Evolutionary conservation across 495 filamentous ascomycete species (phyloP), one percentile per base, ranked within the genome.

Genomic region (Penicillium desertorum): DNA sequence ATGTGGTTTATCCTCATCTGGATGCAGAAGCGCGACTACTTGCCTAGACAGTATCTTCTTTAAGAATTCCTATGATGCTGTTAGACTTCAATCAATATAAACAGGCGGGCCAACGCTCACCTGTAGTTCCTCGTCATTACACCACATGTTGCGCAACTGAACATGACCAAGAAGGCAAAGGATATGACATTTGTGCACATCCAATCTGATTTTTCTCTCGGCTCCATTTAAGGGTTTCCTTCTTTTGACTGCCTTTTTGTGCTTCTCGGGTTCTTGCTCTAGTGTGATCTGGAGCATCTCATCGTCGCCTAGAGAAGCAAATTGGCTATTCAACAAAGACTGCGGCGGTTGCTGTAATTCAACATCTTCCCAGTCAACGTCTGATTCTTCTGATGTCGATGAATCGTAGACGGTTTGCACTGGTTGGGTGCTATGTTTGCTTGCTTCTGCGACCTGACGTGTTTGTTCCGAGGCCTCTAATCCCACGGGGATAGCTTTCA

Each of bases 161-260:
- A 88, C 82, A 69, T 97, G 90, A 4, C 78, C 79, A 30, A 98
- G 68, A 1, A 97, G 77, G 62, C 91, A 95, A 32, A 96, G 77
- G 3, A 98, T 45, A 74, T 99, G 91, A 61, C 83, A 75, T 71
- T 96, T 96, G 66, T 99, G 94, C 32, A 90, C 75, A 56, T 94
- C 83, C 25, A 94, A 69, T 39, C 92, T 81, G 11, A 83, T 70
- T 46, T 80, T 83, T 62, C 81, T 92, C 65, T 96, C 93, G 8
- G 80, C 82, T 20, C 79, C 83, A 29, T 81, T 86, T 44, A 91
- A 74, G 10, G 81, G 80, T 61, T 86, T 89, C 42, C 85, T 81
- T 60, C 78, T 74, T 20, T 59, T 51, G 10, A 63, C 54, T 41
- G 56, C 61, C 23, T 58, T 74, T 43, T 79, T 78, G 12, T 59